A percentile compares a stretch with the other conserved stretches of the same genome.
Conservation (phyloP, 2,329 filamentous ascomycete genomes). For the Sphaerulina vaccinii region DNA sequence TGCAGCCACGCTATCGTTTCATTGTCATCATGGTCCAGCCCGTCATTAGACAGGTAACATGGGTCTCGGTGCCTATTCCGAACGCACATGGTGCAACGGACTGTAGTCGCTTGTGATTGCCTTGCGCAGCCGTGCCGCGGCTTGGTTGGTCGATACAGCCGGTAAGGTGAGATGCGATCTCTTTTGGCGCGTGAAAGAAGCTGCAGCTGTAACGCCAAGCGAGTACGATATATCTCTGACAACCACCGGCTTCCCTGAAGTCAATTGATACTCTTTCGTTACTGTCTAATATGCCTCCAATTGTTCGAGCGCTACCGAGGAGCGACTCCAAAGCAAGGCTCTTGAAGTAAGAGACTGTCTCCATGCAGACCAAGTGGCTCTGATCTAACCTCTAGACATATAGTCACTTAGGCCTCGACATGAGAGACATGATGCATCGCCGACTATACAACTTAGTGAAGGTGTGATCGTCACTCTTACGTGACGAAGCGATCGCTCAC, state of each 20-base stretch:
- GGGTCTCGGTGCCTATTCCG: neutral
- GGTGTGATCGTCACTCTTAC: slow-evolving; percentile 28
- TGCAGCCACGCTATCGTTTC: neutral
- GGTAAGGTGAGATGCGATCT: too few species aligned
- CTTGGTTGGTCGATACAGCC: neutral
- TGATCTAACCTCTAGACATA: neutral
- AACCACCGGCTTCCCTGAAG: neutral
- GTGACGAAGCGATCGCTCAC: neutral
- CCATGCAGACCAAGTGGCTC: neutral
- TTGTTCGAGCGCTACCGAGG: slow-evolving; percentile 34
- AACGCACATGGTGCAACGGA: neutral
- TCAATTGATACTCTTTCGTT: neutral
- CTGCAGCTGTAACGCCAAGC: neutral
- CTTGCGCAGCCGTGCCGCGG: neutral
- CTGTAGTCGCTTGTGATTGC: neutral
- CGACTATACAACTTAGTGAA: slow-evolving; percentile 43
- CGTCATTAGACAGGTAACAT: neutral
- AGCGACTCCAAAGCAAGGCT: slow-evolving; percentile 45
- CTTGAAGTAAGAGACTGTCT: slow-evolving; percentile 28
- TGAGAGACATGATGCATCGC: slow-evolving; percentile 34
- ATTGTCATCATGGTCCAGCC: neutral
- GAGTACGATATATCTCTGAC: neutral
- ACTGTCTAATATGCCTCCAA: slow-evolving; percentile 24
- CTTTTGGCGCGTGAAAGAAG: neutral
- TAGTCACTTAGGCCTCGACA: slow-evolving; percentile 39